Conservation (phyloP, 2,329 filamentous ascomycete genomes). For the Davidsoniella australis region DNA sequence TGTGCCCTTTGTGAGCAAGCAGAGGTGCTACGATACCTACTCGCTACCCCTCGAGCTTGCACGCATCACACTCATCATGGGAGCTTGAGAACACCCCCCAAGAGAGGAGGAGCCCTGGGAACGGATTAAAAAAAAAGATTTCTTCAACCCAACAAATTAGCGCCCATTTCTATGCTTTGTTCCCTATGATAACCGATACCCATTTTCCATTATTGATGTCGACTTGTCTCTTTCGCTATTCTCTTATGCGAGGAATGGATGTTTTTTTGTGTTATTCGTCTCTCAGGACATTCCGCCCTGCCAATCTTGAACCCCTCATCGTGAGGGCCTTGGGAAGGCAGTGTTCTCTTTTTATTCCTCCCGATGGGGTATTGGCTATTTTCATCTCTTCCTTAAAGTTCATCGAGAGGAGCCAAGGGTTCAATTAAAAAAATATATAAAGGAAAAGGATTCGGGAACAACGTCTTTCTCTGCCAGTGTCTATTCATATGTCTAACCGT, state of each 20-base stretch:
- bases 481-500: not conserved
- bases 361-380: not conserved
- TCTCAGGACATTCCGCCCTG: not conserved
- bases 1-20: constrained; percentile 12
- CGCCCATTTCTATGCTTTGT: not conserved
- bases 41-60: constrained; percentile 9
- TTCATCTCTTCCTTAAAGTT: constrained; percentile 6
- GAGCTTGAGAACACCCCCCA: constrained; percentile 9
- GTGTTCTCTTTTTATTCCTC: too few relatives aligned
- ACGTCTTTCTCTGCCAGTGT: not conserved
- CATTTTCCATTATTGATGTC: not conserved
- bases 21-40: constrained; percentile 8
- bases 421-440: constrained; percentile 2
- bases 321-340: not conserved
- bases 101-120: constrained; percentile 9
- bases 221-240: not conserved
- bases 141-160: not conserved
- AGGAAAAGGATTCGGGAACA: constrained; percentile 6
- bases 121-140: constrained; percentile 8
- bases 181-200: constrained; percentile 3
- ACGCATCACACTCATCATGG: constrained; percentile 8
- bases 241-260: not conserved
- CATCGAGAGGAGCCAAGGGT: constrained; percentile 5
- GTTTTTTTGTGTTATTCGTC: not conserved
- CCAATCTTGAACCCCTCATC: not conserved